Conservation (phyloP, 257 asterid species). For the Forsythia suspensa region DNA sequence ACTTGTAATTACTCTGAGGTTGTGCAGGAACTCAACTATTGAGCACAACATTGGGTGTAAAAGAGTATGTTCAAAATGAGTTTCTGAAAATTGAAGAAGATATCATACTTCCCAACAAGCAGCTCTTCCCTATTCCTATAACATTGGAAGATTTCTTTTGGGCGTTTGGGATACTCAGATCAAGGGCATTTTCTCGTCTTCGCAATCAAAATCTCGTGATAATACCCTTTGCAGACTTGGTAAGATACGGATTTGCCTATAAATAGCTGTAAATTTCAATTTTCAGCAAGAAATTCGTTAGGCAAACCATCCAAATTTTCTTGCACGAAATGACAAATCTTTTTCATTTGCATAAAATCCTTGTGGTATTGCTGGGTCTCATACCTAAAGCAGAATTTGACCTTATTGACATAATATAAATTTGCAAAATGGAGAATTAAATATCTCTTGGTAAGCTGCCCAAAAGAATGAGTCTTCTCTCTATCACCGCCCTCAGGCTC, state of each 20-base stretch:
- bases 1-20: constrained; percentile 15
- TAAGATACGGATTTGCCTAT: constrained; percentile 25
- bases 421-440: too few species aligned
- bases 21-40: constrained; percentile 80
- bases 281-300: background rate
- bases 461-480: too few species aligned
- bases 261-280: background rate
- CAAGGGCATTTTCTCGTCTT: constrained; percentile 85
- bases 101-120: constrained; percentile 72
- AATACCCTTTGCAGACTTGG: constrained; percentile 95
- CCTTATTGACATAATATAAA: too few species aligned
- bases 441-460: too few species aligned
- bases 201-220: constrained; percentile 82
- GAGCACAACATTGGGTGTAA: constrained; percentile 84
- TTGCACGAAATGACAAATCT: too few species aligned
- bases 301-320: background rate
- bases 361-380: too few species aligned
- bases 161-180: constrained; percentile 96
- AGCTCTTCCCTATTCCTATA: constrained; percentile 69
- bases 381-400: too few species aligned
- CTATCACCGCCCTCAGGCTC: too few species aligned
- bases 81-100: constrained; percentile 69
- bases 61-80: constrained; percentile 77
- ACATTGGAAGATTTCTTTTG: constrained; percentile 87
- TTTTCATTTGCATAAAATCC: too few species aligned